Conservation (phyloP, 1,284 basidiomycete species). For the Ustilago curta region DNA sequence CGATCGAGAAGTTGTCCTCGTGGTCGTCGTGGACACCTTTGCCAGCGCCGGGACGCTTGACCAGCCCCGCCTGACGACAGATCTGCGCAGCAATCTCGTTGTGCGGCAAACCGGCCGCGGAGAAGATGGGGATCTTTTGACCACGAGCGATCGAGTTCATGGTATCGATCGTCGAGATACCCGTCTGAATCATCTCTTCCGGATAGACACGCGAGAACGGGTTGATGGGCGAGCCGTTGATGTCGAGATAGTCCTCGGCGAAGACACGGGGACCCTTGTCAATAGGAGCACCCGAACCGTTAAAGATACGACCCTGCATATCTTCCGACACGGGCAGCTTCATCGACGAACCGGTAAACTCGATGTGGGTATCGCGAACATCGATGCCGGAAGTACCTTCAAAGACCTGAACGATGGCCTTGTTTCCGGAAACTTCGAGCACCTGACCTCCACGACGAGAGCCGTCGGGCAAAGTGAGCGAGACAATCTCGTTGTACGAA, state of each 20-base stretch:
- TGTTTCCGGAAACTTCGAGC: slow-evolving; percentile 97
- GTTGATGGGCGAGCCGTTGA: slow-evolving; percentile 99
- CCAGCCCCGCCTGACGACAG: slow-evolving; percentile 97
- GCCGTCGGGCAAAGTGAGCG: slow-evolving; percentile 94
- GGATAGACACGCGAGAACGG: slow-evolving; percentile 99
- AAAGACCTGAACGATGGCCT: slow-evolving; percentile 97
- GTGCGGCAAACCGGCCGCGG: slow-evolving; percentile 97
- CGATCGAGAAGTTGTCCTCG: slow-evolving; percentile 99
- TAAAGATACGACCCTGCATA: slow-evolving; percentile 99
- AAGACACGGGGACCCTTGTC: slow-evolving; percentile 99
- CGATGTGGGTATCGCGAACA: slow-evolving; percentile 95
- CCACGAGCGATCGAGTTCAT: slow-evolving; percentile 97
- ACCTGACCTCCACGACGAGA: slow-evolving; percentile 95
- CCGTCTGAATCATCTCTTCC: slow-evolving; percentile 99
- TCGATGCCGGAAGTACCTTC: slow-evolving; percentile 98
- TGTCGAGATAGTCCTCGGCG: slow-evolving; percentile 99
- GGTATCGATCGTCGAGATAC: slow-evolving; percentile 83
- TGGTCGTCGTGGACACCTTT: slow-evolving; percentile 97
- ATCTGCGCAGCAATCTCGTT: slow-evolving; percentile 99
- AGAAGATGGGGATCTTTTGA: slow-evolving; percentile 99
- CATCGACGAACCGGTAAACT: slow-evolving; percentile 98
- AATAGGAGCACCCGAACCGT: slow-evolving; percentile 97
- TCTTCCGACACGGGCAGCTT: slow-evolving; percentile 99
- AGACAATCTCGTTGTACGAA: slow-evolving; percentile 99
- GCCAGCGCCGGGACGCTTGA: slow-evolving; percentile 74